These are phyloP conservation scores for Verticillium isaacii DNA, from an alignment of 2,329 filamentous ascomycete species.

Conservation along the genomic window DNA sequence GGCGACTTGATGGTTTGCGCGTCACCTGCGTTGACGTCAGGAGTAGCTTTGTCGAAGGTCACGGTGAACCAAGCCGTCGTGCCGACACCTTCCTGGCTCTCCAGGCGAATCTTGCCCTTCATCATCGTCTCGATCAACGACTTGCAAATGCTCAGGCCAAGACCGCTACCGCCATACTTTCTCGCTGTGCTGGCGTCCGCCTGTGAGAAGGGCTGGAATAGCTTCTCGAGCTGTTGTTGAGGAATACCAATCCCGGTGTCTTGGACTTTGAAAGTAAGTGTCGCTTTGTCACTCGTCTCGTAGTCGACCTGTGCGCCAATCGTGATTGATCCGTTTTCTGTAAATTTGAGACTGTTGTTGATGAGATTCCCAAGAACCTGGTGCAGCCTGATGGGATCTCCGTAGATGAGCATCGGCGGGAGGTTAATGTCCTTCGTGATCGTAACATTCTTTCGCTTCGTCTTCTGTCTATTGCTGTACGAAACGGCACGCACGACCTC, in stretches of 20 bases:
- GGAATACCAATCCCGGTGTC: conserved; percentile 93
- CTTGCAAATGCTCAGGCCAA: conserved; percentile 92
- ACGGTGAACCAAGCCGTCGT: conserved; percentile 76
- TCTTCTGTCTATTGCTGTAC: conserved; percentile 61
- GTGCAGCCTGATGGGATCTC: conserved; percentile 62
- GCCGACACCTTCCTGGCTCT: conserved; percentile 68
- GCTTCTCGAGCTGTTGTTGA: conserved; percentile 72
- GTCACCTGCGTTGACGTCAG: conserved; percentile 54
- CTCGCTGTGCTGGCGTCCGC: conserved; percentile 86
- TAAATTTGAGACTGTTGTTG: conserved; percentile 92
- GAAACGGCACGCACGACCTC: conserved; percentile 63
- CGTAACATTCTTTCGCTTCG: conserved; percentile 56
- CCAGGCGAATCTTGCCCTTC: conserved; percentile 77
- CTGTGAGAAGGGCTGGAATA: conserved; percentile 91
- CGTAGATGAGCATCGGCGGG: conserved; percentile 68
- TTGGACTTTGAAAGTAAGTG: conserved; percentile 77
- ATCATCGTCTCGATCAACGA: conserved; percentile 90
- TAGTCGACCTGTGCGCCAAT: conserved; percentile 70
- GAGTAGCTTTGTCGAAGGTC: conserved; percentile 75
- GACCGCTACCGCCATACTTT: conserved; percentile 86
- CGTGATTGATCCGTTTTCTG: conserved; percentile 78
- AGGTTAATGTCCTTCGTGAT: conserved; percentile 67
- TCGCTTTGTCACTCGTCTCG: conserved; percentile 66
- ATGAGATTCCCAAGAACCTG: conserved; percentile 78
- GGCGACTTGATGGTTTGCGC: conserved; percentile 34